These are phyloP conservation scores for Gossypium turneri DNA, from an alignment of 345 rosid species.

Conservation along the genomic window DNA sequence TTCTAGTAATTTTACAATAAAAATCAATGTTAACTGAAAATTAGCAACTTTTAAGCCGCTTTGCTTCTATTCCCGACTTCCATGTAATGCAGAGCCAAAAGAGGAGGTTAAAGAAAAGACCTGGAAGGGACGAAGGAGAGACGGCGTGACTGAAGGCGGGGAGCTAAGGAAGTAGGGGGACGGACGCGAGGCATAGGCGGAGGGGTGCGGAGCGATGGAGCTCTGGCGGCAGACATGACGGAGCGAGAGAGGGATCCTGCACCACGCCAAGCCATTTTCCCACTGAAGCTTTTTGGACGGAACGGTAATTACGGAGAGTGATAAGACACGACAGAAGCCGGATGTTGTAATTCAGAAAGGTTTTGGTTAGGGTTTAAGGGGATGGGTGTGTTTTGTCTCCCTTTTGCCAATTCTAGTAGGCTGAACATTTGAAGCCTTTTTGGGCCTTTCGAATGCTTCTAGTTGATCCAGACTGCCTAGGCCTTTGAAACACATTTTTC, in stretches of 20 bases:
- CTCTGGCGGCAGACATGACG: constrained; percentile 53
- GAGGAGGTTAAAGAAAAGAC: constrained; percentile 24
- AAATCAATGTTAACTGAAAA: not conserved
- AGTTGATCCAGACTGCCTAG: too few species aligned
- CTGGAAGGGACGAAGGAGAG: constrained; percentile 57
- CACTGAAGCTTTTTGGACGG: not conserved
- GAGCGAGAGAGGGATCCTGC: constrained; percentile 42
- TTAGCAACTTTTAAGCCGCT: not conserved
- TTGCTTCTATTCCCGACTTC: too few species aligned
- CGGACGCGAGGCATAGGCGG: constrained; percentile 65
- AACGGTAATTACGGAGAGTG: too few species aligned
- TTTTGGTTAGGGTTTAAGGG: constrained; percentile 37
- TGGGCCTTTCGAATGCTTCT: too few species aligned
- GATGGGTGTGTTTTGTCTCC: not conserved
- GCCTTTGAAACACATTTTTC: too few species aligned
- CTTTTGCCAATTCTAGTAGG: too few species aligned
- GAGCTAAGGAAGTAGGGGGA: constrained; percentile 42
- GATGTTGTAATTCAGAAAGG: not conserved
- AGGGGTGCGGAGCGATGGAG: constrained; percentile 31
- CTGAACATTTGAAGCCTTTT: too few species aligned
- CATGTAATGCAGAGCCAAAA: not conserved
- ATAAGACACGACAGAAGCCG: not conserved
- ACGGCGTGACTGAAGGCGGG: constrained; percentile 63
- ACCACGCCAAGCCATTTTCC: constrained; percentile 44
- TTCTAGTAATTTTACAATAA: not conserved